These are phyloP conservation scores for Orbilia ellipsospora DNA, from an alignment of 2,329 filamentous ascomycete genomes.

Conservation along the genomic window DNA sequence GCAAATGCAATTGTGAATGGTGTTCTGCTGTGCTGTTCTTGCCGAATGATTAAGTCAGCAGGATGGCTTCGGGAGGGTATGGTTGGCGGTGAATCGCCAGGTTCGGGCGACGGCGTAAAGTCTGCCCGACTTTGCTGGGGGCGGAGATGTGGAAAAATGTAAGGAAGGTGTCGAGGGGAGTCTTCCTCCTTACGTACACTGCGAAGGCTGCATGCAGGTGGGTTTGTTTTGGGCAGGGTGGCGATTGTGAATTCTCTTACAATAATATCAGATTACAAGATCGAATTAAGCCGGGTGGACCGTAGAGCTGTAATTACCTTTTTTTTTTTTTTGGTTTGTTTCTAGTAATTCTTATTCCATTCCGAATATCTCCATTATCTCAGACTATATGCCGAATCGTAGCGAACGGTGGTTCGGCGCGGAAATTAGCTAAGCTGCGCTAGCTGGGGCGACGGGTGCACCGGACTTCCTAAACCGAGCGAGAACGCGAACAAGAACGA, in stretches of 20 bases:
- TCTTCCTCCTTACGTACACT: not conserved
- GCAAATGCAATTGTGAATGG: not conserved
- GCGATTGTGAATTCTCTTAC: conserved; percentile 3
- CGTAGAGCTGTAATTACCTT: too few species aligned
- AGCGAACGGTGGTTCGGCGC: conserved; percentile 31
- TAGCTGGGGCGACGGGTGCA: not conserved
- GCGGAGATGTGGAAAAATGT: conserved; percentile 1
- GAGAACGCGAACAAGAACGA: not conserved
- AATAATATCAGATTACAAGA: too few species aligned
- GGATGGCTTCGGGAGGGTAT: not conserved
- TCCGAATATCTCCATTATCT: conserved; percentile 1
- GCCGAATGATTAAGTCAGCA: conserved; percentile 36
- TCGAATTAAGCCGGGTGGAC: too few species aligned
- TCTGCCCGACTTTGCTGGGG: conserved; percentile 33
- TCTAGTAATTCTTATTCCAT: not conserved
- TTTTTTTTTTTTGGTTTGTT: not conserved
- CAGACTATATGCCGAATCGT: not conserved
- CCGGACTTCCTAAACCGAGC: too few species aligned
- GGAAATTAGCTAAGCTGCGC: conserved; percentile 49
- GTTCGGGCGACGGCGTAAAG: conserved; percentile 37
- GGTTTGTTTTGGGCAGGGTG: not conserved
- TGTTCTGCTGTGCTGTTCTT: conserved; percentile 6
- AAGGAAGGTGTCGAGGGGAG: conserved; percentile 7
- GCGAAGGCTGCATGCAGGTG: conserved; percentile 8
- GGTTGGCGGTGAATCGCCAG: conserved; percentile 24